Base-by-base conservation (phyloP, 352 stramenopile genomes). In the Phytopythium kandeliae region DNA sequence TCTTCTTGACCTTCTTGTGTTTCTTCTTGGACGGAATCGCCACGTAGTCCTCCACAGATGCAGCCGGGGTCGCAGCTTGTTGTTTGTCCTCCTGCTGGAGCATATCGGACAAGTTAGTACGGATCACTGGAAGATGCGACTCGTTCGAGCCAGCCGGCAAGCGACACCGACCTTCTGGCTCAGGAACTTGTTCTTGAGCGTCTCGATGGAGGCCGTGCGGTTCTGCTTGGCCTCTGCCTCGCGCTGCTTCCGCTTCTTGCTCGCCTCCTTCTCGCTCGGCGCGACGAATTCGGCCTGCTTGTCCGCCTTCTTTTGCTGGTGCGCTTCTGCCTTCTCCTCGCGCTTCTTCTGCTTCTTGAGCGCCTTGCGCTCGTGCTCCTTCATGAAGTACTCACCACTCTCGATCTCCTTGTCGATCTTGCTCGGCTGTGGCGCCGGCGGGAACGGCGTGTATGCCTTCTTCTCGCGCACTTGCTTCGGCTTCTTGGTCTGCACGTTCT, bases 371-470 rank as follows among this genome's bases (percentile, higher is more conserved):
- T 98, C 88, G 40, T 96, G 74, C 66, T 98, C 93, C 54, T 97
- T 98, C 48, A 99, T 90, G 71, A 99, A 99, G 77, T 98, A 99
- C 75, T 99, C 97, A 63, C 97, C 97, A 40, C 85, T 98, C 65
- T 99, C 97, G 54, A 99, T 94, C 74, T 99, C 94, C 65, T 96
- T 78, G 82, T 99, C 97, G 53, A 99, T 78, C 81, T 99, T 99
- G 67, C 85, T 97, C 42, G 91, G 92, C 48, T 62, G 82, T 49
- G 96, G 97, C 25, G 95, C 87, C 5, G 97, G 97, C 46, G 97
- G 97, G 81, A 99, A 99, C 19, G 97, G 97, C 47, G 97, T 99
- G 82, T 99, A 99, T 21, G 78, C 75, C 63, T 96, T 97, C 74
- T 98, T 98, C 54, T 97, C 82, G 41, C 73, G 62, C 9, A 97